Base-by-base conservation (phyloP, 352 stramenopile genomes). In the Thraustotheca clavata region DNA sequence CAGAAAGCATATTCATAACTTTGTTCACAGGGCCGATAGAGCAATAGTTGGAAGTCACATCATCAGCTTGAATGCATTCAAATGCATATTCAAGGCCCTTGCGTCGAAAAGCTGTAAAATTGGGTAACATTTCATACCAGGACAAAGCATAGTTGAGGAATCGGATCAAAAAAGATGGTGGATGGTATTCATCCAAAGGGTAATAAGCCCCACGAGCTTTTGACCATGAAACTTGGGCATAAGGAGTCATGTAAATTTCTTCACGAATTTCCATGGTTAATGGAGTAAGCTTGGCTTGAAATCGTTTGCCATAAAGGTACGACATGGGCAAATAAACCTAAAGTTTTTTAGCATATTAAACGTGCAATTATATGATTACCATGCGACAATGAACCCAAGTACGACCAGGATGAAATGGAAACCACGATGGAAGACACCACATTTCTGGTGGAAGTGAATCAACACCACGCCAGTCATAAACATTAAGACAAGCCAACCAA, bases 11-110 rank as follows among this genome's bases (percentile, higher is more conserved):
- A 70, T 97, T 95, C 32, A 96, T 74, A 3, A 83, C 77, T 67
- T 97, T 97, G 72, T 96, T 97, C 16, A 97, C 89, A 3, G 89
- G 89, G 2, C 89, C 89, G 72, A 97, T 97, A 70, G 90, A 73
- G 70, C 96, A 87, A 59, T 77, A 97, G 63, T 96, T 96, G 3
- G 89, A 96, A 71, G 96, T 86, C 33, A 86, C 55, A 74, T 97
- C 89, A 71, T 97, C 89, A 4, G 84, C 88, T 41, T 72, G 68
- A 69, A 94, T 88, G 70, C 95, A 97, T 20, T 89, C 69, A 7
- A 83, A 47, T 24, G 73, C 79, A 63, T 89, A 96, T 20, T 80
- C 63, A 9, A 88, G 49, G 27, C 80, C 82, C 14, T 65, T 62
- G 35, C 70, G 54, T 35, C 84, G 75, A 24, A 87, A 59, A 24